Evolutionary conservation across 164 flowering plant genomes (phyloP).

Genomic region (Buxus sempervirens): DNA sequence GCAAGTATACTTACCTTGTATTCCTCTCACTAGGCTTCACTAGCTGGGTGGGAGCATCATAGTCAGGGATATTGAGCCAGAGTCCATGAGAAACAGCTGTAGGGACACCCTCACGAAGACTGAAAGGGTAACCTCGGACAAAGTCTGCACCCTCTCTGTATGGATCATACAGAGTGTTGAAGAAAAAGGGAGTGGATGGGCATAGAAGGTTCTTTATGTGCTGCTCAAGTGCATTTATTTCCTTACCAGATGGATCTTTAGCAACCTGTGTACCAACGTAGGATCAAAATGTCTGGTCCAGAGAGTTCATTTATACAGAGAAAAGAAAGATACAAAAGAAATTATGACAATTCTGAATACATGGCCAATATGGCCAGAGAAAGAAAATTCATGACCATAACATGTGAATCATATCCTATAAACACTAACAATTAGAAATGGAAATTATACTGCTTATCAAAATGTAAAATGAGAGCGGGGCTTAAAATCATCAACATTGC

Average conservation of each 20-base stretch:
- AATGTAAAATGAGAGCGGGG: no score
- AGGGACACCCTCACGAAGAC: slow-evolving; percentile 72
- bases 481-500: no score
- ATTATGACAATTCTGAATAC: neutral
- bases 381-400: neutral
- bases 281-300: neutral
- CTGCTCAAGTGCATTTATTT: slow-evolving; percentile 60
- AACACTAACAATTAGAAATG: no score
- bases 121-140: slow-evolving; percentile 80
- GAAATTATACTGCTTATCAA: no score
- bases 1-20: slow-evolving; percentile 27
- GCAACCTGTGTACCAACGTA: slow-evolving; percentile 46
- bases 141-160: slow-evolving; percentile 64
- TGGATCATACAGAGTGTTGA: slow-evolving; percentile 76
- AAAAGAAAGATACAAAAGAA: neutral
- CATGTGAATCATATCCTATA: no score
- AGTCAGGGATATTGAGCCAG: slow-evolving; percentile 77
- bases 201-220: slow-evolving; percentile 63
- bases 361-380: no score
- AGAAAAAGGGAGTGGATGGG: slow-evolving; percentile 73
- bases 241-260: slow-evolving; percentile 54
- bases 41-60: slow-evolving; percentile 75
- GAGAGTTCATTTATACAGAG: no score
- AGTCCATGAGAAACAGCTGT: slow-evolving; percentile 80
- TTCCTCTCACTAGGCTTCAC: slow-evolving; percentile 70